Conservation (phyloP, 495 filamentous ascomycete genomes). For the Aspergillus nidulans region DNA sequence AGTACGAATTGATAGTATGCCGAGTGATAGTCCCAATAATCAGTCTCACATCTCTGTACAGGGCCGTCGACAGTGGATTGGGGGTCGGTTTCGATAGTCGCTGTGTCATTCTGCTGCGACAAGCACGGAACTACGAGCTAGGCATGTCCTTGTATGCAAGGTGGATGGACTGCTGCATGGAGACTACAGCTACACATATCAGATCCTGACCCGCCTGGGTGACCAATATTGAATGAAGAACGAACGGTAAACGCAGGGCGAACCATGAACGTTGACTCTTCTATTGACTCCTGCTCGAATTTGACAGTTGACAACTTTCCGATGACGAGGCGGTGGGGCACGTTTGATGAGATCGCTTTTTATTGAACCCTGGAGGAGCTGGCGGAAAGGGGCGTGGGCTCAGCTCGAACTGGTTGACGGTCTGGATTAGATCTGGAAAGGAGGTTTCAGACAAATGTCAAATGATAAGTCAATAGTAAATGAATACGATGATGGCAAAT, state of each 20-base stretch:
- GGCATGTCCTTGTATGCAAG: not conserved
- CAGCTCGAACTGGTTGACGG: not conserved
- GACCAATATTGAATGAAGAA: not conserved
- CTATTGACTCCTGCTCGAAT: no score
- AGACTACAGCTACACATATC: not conserved
- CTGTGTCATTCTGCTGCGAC: not conserved
- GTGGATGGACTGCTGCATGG: not conserved
- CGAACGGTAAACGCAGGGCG: no score
- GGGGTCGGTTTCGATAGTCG: not conserved
- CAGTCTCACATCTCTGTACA: not conserved
- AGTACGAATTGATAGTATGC: no score
- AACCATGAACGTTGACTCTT: not conserved
- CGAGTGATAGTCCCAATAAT: not conserved
- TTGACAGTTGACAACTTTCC: not conserved
- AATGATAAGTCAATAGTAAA: not conserved
- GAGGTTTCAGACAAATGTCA: not conserved
- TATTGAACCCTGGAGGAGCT: conserved; percentile 3
- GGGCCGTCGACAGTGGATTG: not conserved
- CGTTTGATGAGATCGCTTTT: conserved; percentile 3
- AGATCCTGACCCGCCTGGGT: not conserved
- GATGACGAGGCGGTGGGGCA: conserved; percentile 6
- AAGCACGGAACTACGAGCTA: not conserved
- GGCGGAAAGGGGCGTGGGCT: not conserved
- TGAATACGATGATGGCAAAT: not conserved
- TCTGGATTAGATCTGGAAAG: not conserved